Base-by-base conservation (phyloP, 768 basidiomycete genomes). In the Russula lepida region DNA sequence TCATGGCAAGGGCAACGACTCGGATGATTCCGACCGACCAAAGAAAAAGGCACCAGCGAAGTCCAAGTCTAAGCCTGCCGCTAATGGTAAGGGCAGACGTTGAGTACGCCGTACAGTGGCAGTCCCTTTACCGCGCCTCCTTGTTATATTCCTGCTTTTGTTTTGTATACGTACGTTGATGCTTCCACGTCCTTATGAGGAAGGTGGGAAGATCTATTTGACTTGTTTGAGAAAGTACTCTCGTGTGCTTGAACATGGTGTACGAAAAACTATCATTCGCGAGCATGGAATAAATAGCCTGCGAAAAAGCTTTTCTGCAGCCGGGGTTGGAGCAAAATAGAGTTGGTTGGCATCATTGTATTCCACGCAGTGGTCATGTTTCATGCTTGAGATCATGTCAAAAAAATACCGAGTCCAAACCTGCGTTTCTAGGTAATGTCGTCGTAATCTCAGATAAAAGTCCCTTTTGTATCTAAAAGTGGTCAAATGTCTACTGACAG, bases 11-110 rank as follows among this genome's bases (percentile, higher is more conserved):
- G 74, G 66, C 6, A 62, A 72, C 54, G 74, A 74, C 7, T 77
- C 77, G 3, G 77, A 76, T 54, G 76, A 73, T 35, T 74, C 73
- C 9, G 76, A 76, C 47, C 70, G 73, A 13, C 75, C 74, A 7
- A 76, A 74, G 71, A 77, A 76, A 68, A 76, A 76, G 62, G 63
- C 68, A 51, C 63, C 71, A 32, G 41, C 67, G 7, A 73, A 71
- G 60, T 59, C 63, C 19, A 73, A 72, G 35, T 15, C 57, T n/a
- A 72, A 67, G 53, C 66, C 58, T 30, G 70, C 71, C 64, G 55
- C 63, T 15, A 73, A 70, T n/a, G 68, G 68, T 17, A 69, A 68
- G 64, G 39, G 41, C 62, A 70, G 66, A 51, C 60, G 66, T 15
- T 59, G 54, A 66, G 51, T 43, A 21, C 3, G 6, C 8, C 25